Percentiles rank a stretch among this genome's conserved stretches.
Conservation (phyloP, 2,329 filamentous ascomycete genomes). For the Cordyceps farinosa region DNA sequence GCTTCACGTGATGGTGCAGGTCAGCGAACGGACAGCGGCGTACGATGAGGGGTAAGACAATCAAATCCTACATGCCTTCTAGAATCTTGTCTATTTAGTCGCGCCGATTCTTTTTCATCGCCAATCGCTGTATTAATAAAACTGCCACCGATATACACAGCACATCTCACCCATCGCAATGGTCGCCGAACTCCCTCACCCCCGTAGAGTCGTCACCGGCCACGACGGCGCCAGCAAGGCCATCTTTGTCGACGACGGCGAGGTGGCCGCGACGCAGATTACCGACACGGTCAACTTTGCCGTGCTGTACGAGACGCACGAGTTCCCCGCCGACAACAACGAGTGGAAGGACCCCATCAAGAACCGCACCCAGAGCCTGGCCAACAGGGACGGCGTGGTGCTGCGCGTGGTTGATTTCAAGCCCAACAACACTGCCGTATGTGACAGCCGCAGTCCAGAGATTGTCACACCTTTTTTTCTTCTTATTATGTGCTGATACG, state of each 20-base stretch:
- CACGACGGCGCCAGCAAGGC: slow-evolving; percentile 21
- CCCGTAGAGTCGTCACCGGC: slow-evolving; percentile 23
- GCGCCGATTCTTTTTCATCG: neutral
- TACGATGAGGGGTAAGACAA: slow-evolving; percentile 8
- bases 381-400: slow-evolving; percentile 22
- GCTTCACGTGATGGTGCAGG: slow-evolving; percentile 10
- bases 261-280: slow-evolving; percentile 13
- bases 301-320: slow-evolving; percentile 24
- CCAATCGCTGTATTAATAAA: neutral
- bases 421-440: slow-evolving; percentile 19
- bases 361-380: slow-evolving; percentile 20
- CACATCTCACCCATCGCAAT: neutral
- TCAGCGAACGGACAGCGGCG: neutral
- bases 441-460: neutral
- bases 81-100: neutral
- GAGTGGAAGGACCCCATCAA: slow-evolving; percentile 22
- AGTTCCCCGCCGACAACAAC: slow-evolving; percentile 23
- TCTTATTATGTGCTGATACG: neutral
- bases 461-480: no score
- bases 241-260: slow-evolving; percentile 20
- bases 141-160: neutral
- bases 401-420: slow-evolving; percentile 23
- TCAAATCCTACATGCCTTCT: no score
- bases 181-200: slow-evolving; percentile 17
- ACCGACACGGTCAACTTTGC: slow-evolving; percentile 20